Percentiles rank a stretch among this genome's conserved stretches.
Conservation (phyloP, 495 filamentous ascomycete genomes). For the Pyrenula massariospora region DNA sequence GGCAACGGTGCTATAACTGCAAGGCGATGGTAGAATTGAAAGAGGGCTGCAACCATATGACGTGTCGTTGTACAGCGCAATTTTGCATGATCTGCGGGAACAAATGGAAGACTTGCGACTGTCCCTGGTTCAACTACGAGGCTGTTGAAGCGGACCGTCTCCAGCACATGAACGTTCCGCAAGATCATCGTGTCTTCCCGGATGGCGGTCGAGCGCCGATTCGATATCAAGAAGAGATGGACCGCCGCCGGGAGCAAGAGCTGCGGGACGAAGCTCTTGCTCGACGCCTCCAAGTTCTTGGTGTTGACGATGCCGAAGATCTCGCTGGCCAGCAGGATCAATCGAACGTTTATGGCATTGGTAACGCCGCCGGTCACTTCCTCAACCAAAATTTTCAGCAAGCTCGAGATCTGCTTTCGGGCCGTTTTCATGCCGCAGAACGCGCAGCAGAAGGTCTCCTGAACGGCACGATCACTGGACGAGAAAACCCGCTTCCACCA, state of each 20-base stretch:
- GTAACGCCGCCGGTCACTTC: slow-evolving; percentile 27
- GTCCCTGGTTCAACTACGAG: slow-evolving; percentile 66
- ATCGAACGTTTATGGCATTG: slow-evolving; percentile 21
- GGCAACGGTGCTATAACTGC: slow-evolving; percentile 69
- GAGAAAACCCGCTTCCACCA: not conserved
- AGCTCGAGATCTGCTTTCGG: not conserved
- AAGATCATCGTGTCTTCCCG: slow-evolving; percentile 8
- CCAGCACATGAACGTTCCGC: slow-evolving; percentile 44
- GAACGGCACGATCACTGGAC: not conserved
- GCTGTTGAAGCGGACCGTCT: slow-evolving; percentile 43
- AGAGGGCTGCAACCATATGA: slow-evolving; percentile 80
- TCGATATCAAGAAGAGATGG: slow-evolving; percentile 40
- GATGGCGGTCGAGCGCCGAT: slow-evolving; percentile 19
- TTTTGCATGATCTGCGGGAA: slow-evolving; percentile 74
- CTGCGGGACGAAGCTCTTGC: slow-evolving; percentile 44
- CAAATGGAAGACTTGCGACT: slow-evolving; percentile 74
- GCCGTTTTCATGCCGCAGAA: not conserved
- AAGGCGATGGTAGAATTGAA: slow-evolving; percentile 65
- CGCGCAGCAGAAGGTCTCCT: not conserved
- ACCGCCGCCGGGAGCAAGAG: slow-evolving; percentile 40
- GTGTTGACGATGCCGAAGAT: not conserved
- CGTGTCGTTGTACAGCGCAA: slow-evolving; percentile 67
- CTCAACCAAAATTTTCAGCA: slow-evolving; percentile 26
- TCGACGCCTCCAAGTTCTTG: slow-evolving; percentile 31
- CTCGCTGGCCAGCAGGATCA: not conserved